These are phyloP conservation scores for Crithidia expoeki DNA, from an alignment of 208 protist species.

Conservation along the genomic window DNA sequence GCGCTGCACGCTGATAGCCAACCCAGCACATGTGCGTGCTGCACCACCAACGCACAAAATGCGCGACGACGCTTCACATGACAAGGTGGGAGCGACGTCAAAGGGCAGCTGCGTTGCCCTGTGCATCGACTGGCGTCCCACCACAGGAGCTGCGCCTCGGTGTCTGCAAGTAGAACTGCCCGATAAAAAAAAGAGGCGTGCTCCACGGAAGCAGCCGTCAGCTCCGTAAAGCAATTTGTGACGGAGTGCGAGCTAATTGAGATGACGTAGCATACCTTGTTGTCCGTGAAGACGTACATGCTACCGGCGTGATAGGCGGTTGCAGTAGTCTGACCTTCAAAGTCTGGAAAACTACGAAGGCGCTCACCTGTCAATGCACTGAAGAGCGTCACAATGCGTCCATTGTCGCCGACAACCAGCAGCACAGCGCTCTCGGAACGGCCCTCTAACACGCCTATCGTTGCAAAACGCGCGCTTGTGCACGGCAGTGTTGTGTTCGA, in stretches of 20 bases:
- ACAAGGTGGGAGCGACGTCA: slow-evolving; percentile 1
- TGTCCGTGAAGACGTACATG: slow-evolving; percentile 39
- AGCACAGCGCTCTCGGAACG: background rate
- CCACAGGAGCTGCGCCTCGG: slow-evolving; percentile 21
- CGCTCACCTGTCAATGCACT: slow-evolving; percentile 35
- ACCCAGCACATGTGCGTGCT: background rate
- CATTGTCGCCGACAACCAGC: slow-evolving; percentile 31
- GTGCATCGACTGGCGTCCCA: background rate
- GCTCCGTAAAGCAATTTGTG: slow-evolving; percentile 16
- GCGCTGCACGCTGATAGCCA: slow-evolving; percentile 15
- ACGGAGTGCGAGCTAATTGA: slow-evolving; percentile 25
- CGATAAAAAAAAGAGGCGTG: slow-evolving; percentile 8
- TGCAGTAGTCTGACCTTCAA: slow-evolving; percentile 26
- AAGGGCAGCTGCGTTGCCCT: background rate
- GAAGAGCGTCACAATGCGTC: slow-evolving; percentile 33
- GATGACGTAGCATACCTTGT: slow-evolving; percentile 26
- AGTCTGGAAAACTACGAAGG: slow-evolving; percentile 50
- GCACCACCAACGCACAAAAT: slow-evolving; percentile 22
- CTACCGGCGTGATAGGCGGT: slow-evolving; percentile 11
- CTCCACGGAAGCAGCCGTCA: slow-evolving; percentile 16
- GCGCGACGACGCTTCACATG: slow-evolving; percentile 27
- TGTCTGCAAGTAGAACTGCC: slow-evolving; percentile 27
- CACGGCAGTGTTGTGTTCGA: slow-evolving; percentile 10
- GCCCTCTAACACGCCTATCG: slow-evolving; percentile 1
- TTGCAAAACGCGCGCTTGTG: slow-evolving; percentile 11